Evolutionary conservation across 495 filamentous ascomycete species (phyloP), one percentile per base, ranked within the genome.

Genomic region (Penicillium bialowiezense): DNA sequence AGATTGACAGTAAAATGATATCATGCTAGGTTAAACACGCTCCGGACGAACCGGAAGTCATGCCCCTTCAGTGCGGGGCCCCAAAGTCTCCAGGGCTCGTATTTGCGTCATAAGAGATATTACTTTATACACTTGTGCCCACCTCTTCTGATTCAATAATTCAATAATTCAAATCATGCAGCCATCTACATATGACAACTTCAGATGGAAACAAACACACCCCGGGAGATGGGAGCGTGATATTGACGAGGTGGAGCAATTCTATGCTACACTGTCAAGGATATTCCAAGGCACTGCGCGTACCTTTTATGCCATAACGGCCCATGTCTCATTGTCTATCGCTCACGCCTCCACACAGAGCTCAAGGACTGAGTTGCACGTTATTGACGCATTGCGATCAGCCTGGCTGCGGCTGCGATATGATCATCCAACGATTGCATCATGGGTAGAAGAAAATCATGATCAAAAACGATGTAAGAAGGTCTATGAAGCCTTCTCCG

Each of bases 151-250:
- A 4, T 9, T 28, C 5, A 28, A 28, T 9, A 28, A 4, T 28
- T 28, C 24, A 28, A 28, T 9, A 37, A 7, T 7, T 1, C 35
- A 19, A 7, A 88, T 84, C 24, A 88, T 77, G 31, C 78, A 77
- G 15, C n/a, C 42, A 7, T 7, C 42, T 35, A 8, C 18, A 21
- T 36, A 45, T 45, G 12, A 45, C 15, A 18, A 17, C 33, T 32
- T 51, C 9, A 36, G 8, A 21, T 54, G 52, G 52, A 34, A 35
- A 10, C 32, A 37, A 17, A 44, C 46, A 13, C 26, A 44, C 13
- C 39, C 45, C 7, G 52, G 39, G 15, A 21, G 63, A 19, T 79
- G 68, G 67, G 64, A 70, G 53, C 66, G 75, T 0, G 64, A 69
- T 33, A 56, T 71, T 31, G 74, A 79, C 46, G 75, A 77, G 40